Conservation (phyloP, 768 basidiomycete species). For the Harrya chromipes region DNA sequence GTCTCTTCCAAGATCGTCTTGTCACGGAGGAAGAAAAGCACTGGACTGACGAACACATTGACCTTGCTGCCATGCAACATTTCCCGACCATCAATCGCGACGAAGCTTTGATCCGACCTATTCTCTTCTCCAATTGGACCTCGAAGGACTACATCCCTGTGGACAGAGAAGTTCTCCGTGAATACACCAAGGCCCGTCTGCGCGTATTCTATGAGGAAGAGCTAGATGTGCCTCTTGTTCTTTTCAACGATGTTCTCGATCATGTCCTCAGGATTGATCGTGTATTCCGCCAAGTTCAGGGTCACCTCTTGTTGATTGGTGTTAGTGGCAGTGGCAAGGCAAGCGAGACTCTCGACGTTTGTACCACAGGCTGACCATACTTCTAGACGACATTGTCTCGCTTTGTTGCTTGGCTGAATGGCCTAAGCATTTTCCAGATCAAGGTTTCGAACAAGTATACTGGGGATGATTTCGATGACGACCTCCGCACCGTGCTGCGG, state of each 20-base stretch:
- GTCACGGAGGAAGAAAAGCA: conserved; percentile 88
- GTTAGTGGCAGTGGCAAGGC: conserved; percentile 99
- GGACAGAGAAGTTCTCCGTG: conserved; percentile 87
- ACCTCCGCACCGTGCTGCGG: conserved; percentile 90
- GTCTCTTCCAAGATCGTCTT: conserved; percentile 96
- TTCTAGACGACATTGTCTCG: conserved; percentile 90
- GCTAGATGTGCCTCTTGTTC: conserved; percentile 92
- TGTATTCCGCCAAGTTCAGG: conserved; percentile 98
- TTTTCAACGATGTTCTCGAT: conserved; percentile 98
- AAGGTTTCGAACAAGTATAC: conserved; percentile 99
- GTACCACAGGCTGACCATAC: conserved; percentile 13
- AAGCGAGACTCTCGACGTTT: conserved; percentile 4
- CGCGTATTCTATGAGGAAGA: conserved; percentile 99
- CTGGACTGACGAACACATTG: conserved; percentile 96
- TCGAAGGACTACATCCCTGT: conserved; percentile 96
- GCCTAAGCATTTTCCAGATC: conserved; percentile 98
- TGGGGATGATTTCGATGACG: conserved; percentile 97
- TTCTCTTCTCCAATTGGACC: conserved; percentile 99
- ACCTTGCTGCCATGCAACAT: conserved; percentile 76
- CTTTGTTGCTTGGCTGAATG: conserved; percentile 99
- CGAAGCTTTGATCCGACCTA: conserved; percentile 85
- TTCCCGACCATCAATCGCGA: conserved; percentile 91
- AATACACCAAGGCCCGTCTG: conserved; percentile 94
- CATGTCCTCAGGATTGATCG: conserved; percentile 98
- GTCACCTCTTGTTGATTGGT: conserved; percentile 93